A percentile compares a stretch with the other conserved stretches of the same genome.
These are phyloP conservation scores for Trichophyton verrucosum DNA, from an alignment of 2,329 filamentous ascomycete species.

Conservation along the genomic window DNA sequence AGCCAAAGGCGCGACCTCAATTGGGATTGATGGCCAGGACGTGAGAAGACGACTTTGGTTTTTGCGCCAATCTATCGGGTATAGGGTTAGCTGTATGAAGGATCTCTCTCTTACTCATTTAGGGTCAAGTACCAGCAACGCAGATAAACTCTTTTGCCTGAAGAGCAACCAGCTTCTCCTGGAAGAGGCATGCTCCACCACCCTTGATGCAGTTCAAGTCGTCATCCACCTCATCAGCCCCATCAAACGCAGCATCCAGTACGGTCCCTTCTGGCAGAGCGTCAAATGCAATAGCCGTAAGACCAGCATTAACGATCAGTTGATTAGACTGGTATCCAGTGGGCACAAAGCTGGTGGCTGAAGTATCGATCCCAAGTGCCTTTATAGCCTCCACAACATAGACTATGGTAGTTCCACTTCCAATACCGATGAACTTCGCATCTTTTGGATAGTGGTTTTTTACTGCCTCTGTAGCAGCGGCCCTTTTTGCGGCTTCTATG, in stretches of 20 bases:
- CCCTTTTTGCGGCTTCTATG: constrained; percentile 48
- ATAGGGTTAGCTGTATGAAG: no score
- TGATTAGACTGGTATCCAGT: constrained; percentile 86
- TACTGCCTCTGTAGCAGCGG: constrained; percentile 47
- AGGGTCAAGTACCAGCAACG: constrained; percentile 53
- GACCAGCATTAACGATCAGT: constrained; percentile 65
- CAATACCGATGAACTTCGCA: constrained; percentile 50
- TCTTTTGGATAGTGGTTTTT: constrained; percentile 47
- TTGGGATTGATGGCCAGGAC: constrained; percentile 74
- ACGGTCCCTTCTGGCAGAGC: constrained; percentile 51
- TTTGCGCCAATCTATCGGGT: constrained; percentile 66
- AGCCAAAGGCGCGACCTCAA: constrained; percentile 82
- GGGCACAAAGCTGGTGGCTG: constrained; percentile 69
- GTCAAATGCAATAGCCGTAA: constrained; percentile 67
- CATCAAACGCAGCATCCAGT: constrained; percentile 88
- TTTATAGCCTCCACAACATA: constrained; percentile 56
- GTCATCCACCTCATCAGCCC: constrained; percentile 90
- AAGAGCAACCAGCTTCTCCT: constrained; percentile 90
- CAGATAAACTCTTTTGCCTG: constrained; percentile 76
- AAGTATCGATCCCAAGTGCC: constrained; percentile 33
- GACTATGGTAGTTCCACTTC: constrained; percentile 53
- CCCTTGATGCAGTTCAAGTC: constrained; percentile 96
- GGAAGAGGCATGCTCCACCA: constrained; percentile 91
- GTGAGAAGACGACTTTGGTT: constrained; percentile 61
- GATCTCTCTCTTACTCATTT: background rate